A percentile compares a stretch with the other conserved stretches of the same genome.
Evolutionary conservation across 73 alveolate genomes (phyloP).

Genomic region (Uronychia binucleata): DNA sequence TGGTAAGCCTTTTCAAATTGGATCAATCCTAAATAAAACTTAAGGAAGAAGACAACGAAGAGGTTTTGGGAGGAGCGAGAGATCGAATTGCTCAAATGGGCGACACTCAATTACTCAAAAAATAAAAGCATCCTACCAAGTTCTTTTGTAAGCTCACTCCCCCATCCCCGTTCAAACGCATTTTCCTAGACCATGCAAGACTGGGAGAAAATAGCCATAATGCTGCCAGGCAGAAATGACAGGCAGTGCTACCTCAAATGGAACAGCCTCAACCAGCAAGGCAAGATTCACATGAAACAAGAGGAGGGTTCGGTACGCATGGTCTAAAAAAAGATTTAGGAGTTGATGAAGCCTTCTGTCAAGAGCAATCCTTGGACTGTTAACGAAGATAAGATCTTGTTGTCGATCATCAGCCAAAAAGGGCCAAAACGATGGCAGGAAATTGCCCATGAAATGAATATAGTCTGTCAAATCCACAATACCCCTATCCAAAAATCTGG

Average conservation of each 20-base stretch:
- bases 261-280: conserved; percentile 25
- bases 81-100: conserved; percentile 37
- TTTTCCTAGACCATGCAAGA: conserved; percentile 24
- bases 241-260: conserved; percentile 41
- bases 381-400: conserved; percentile 61
- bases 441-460: conserved; percentile 53
- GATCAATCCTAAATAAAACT: neutral
- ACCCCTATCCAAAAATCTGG: conserved; percentile 63
- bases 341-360: neutral
- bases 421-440: conserved; percentile 57
- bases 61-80: conserved; percentile 45
- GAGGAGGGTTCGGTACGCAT: conserved; percentile 5
- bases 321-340: neutral
- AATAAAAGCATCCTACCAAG: conserved; percentile 14
- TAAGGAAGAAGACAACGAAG: conserved; percentile 44
- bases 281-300: conserved; percentile 15
- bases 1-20: neutral
- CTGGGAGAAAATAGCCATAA: conserved; percentile 46
- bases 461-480: conserved; percentile 7
- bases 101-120: conserved; percentile 25
- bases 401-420: conserved; percentile 22
- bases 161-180: neutral
- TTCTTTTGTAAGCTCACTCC: neutral
- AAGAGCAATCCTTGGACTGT: conserved; percentile 70
- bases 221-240: conserved; percentile 48